Conservation (phyloP, 371 early-diverging fungal genomes). For the Thermomucor indicae-seudaticae region DNA sequence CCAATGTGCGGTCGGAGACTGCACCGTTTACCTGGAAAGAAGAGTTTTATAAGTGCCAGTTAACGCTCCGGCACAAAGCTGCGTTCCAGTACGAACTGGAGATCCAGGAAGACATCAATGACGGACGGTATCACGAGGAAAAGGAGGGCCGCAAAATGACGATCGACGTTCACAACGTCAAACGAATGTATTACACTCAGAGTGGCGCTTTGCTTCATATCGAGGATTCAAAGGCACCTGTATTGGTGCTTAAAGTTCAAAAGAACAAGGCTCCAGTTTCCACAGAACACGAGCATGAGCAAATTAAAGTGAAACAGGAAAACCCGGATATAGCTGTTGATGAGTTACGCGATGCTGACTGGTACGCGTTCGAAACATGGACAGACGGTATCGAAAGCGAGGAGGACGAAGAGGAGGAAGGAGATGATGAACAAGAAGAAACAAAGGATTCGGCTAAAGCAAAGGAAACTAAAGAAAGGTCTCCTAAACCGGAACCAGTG, state of each 20-base stretch:
- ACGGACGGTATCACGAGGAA: conserved; percentile 73
- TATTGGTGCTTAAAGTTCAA: conserved; percentile 61
- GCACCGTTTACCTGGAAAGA: conserved; percentile 72
- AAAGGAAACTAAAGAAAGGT: not conserved
- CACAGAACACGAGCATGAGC: not conserved
- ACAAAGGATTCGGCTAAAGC: not conserved
- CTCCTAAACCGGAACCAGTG: too few relatives aligned
- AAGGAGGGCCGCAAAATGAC: conserved; percentile 6
- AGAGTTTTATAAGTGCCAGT: conserved; percentile 49
- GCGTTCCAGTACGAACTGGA: conserved; percentile 40
- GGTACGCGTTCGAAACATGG: conserved; percentile 42
- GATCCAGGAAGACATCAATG: conserved; percentile 59
- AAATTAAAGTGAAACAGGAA: conserved; percentile 18
- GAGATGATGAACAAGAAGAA: conserved; percentile 1
- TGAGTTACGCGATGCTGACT: conserved; percentile 29
- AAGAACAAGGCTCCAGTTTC: conserved; percentile 7
- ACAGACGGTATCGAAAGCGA: conserved; percentile 16
- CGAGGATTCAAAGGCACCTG: conserved; percentile 63
- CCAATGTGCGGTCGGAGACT: conserved; percentile 39
- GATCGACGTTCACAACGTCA: conserved; percentile 5
- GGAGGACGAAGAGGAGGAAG: conserved; percentile 13
- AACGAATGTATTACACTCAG: conserved; percentile 65
- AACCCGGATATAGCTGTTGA: conserved; percentile 24
- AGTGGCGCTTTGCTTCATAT: conserved; percentile 69
- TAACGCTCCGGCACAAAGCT: conserved; percentile 11